Percentiles rank a stretch among this genome's conserved stretches.
These are phyloP conservation scores for Ulvella scutata DNA, from an alignment of 139 green algal genomes.

Conservation along the genomic window DNA sequence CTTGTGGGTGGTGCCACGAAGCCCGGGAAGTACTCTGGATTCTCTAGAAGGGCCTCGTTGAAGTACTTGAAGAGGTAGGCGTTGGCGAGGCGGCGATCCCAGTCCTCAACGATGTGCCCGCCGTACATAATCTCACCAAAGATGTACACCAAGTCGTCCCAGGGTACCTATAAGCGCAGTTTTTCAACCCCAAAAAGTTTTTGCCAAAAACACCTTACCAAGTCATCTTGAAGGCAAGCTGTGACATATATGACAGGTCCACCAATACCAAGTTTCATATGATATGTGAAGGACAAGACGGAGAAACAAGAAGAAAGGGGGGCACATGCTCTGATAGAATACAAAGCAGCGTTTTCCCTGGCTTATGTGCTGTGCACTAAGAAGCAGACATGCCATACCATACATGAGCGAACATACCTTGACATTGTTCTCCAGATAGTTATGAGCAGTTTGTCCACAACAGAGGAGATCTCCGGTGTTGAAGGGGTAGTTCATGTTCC, in stretches of 20 bases:
- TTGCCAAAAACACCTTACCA: too few relatives aligned
- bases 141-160: constrained; percentile 77
- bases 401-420: too few relatives aligned
- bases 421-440: constrained; percentile 80
- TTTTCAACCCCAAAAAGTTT: too few relatives aligned
- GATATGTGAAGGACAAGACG: too few relatives aligned
- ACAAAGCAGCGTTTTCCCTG: too few relatives aligned
- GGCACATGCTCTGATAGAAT: too few relatives aligned
- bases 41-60: constrained; percentile 65
- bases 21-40: constrained; percentile 58
- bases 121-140: constrained; percentile 96
- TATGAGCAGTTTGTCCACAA: constrained; percentile 64
- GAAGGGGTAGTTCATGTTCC: constrained; percentile 96
- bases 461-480: constrained; percentile 79
- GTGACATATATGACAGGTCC: too few relatives aligned
- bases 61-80: constrained; percentile 67
- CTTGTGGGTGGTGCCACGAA: constrained; percentile 48
- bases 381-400: too few relatives aligned
- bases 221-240: too few relatives aligned
- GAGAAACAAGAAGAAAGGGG: too few relatives aligned
- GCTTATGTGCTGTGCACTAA: too few relatives aligned
- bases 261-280: too few relatives aligned
- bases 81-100: constrained; percentile 66
- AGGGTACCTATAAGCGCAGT: constrained; percentile 44
- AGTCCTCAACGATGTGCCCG: constrained; percentile 87